Conservation (phyloP, 2,329 filamentous ascomycete genomes). For the Xylariales sp. region DNA sequence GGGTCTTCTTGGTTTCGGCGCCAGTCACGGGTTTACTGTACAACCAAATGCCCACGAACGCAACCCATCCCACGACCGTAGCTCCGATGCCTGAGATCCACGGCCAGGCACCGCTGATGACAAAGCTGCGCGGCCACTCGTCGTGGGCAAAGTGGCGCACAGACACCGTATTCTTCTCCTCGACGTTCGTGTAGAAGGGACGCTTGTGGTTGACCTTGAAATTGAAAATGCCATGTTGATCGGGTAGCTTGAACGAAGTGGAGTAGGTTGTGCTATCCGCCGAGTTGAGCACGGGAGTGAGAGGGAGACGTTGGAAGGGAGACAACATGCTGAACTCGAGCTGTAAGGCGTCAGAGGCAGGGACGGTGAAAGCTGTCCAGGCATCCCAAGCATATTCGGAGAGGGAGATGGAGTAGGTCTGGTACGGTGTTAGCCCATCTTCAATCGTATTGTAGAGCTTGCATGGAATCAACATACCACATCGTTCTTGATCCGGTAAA, state of each 20-base stretch:
- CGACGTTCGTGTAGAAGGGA: slow-evolving; percentile 80
- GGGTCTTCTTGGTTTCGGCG: slow-evolving; percentile 40
- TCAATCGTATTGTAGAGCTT: too few species aligned
- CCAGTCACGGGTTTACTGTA: slow-evolving; percentile 50
- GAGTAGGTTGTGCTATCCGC: slow-evolving; percentile 69
- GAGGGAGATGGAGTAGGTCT: slow-evolving; percentile 84
- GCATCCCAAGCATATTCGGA: slow-evolving; percentile 77
- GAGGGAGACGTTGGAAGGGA: slow-evolving; percentile 84
- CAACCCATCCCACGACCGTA: slow-evolving; percentile 78
- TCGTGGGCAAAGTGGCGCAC: slow-evolving; percentile 96
- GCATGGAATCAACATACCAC: slow-evolving; percentile 78
- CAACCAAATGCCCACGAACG: slow-evolving; percentile 84
- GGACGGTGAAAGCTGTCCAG: slow-evolving; percentile 69
- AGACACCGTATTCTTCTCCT: slow-evolving; percentile 92
- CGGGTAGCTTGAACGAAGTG: slow-evolving; percentile 74
- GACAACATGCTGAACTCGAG: slow-evolving; percentile 99
- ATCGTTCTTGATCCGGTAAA: slow-evolving; percentile 95
- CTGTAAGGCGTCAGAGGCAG: slow-evolving; percentile 70
- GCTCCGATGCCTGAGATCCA: slow-evolving; percentile 87
- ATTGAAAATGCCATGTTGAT: slow-evolving; percentile 99
- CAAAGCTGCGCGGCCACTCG: slow-evolving; percentile 88
- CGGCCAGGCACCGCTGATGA: slow-evolving; percentile 87
- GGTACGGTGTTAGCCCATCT: slow-evolving; percentile 24
- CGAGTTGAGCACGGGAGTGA: slow-evolving; percentile 54
- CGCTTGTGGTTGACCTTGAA: slow-evolving; percentile 97